Evolutionary conservation across 495 filamentous ascomycete genomes (phyloP), one percentile per base, ranked within the genome.

Genomic region (Amorphotheca resinae): DNA sequence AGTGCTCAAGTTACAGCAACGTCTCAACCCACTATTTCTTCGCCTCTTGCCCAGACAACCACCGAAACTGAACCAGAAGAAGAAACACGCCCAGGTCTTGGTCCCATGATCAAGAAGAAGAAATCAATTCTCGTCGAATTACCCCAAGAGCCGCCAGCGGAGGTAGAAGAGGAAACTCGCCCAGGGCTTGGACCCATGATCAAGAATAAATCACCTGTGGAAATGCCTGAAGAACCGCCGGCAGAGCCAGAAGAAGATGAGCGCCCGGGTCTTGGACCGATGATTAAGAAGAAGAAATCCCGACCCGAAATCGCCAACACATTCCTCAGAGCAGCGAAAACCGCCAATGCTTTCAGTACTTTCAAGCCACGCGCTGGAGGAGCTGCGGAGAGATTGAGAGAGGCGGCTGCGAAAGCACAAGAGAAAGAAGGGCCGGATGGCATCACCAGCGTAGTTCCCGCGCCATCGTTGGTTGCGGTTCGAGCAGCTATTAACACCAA

Each of bases 171-270:
- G 18, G 70, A 61, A 12, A 22, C 33, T 0, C 74, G 84, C 15
- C 87, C 87, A 22, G 87, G 87, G 1, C 73, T 94, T 16, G 86
- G 84, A 0, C 85, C 87, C 26, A 94, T 93, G 87, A 79, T 94
- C 44, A 91, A 89, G 60, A 80, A 87, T 46, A 80, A 87, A 50
- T 79, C 77, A 22, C 15, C 37, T 8, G 35, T 17, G 12, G 35
- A 8, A 3, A 43, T 64, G 18, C 25, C 9, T 18, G 22, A 2
- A 4, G 17, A 46, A 30, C 20, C 21, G 3, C 62, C 63, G 20
- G 65, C 63, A 20, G 50, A 50, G 30, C 53, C 56, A 1, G 65
- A 70, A 23, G 77, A 81, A 20, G 70, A 61, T 11, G 25, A 30
- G 0, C 74, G 84, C 15, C 87, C 87, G 22, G 87, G 87, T 1